Evolutionary conservation across 1,284 basidiomycete species (phyloP).

Genomic region (Ceratobasidium sp.): DNA sequence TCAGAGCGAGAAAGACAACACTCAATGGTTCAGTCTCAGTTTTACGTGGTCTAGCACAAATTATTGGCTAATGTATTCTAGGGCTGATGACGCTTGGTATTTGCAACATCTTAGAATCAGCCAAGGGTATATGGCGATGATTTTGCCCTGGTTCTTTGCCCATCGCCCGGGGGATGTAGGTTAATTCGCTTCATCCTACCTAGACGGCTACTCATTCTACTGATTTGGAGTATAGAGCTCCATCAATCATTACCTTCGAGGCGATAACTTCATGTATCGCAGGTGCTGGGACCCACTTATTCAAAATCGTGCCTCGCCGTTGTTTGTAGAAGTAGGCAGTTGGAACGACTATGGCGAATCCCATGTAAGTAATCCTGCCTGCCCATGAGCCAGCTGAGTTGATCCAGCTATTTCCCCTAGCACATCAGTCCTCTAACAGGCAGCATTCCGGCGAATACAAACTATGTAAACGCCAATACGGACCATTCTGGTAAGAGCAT

Average conservation of each 20-base stretch:
- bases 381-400: neutral
- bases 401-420: neutral
- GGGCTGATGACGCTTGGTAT: constrained; percentile 49
- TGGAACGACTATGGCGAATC: constrained; percentile 51
- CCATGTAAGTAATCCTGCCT: neutral
- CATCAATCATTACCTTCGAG: constrained; percentile 61
- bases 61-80: too few species aligned
- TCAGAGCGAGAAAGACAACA: too few species aligned
- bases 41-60: too few species aligned
- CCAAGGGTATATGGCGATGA: constrained; percentile 59
- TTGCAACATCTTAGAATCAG: constrained; percentile 54
- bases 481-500: neutral
- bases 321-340: constrained; percentile 57
- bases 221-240: neutral
- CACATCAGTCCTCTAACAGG: constrained; percentile 44
- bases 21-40: too few species aligned
- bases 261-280: constrained; percentile 59
- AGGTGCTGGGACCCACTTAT: constrained; percentile 59
- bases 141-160: constrained; percentile 59
- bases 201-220: too few species aligned
- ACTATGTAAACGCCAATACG: neutral
- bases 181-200: too few species aligned
- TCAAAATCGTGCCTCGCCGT: constrained; percentile 55
- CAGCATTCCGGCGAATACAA: constrained; percentile 1
- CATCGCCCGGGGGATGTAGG: constrained; percentile 55